phyloP scores from a whole-genome alignment of 768 basidiomycete genomes.

The Lanmaoa rubissima region DNA sequence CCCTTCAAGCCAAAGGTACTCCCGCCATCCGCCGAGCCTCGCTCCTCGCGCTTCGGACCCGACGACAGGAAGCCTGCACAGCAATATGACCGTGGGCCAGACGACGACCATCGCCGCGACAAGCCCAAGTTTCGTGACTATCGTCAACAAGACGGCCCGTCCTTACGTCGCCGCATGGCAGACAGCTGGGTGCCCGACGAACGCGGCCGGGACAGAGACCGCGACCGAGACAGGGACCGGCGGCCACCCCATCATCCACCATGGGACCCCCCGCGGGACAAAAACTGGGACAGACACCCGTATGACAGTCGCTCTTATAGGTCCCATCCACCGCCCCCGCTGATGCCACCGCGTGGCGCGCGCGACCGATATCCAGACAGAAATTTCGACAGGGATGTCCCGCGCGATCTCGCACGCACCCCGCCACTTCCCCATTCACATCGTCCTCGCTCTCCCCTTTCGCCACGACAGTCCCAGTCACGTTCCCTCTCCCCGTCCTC shows the following conservation, averaged over 20 bases:
- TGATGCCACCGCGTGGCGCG: constrained; percentile 11
- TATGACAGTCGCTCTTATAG: constrained; percentile 23
- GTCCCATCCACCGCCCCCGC: constrained; percentile 3
- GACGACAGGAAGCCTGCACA: constrained; percentile 26
- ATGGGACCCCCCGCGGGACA: constrained; percentile 26
- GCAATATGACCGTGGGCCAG: constrained; percentile 41
- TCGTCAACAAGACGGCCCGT: constrained; percentile 16
- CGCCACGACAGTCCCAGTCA: constrained; percentile 32
- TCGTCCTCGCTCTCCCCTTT: constrained; percentile 22
- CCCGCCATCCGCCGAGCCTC: constrained; percentile 3
- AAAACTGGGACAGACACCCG: constrained; percentile 23
- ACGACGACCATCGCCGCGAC: constrained; percentile 44
- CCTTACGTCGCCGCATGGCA: constrained; percentile 18
- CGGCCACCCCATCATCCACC: constrained; percentile 13
- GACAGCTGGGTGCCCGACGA: constrained; percentile 29
- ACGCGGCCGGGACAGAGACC: constrained; percentile 23
- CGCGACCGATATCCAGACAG: constrained; percentile 29
- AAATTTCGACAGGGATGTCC: constrained; percentile 20
- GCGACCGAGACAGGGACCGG: constrained; percentile 29
- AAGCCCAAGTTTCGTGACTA: constrained; percentile 21
- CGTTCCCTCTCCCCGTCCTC: constrained; percentile 40
- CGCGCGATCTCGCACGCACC: constrained; percentile 22
- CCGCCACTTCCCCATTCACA: constrained; percentile 22
- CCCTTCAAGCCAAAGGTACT: constrained; percentile 61
- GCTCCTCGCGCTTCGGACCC: constrained; percentile 31